Evolutionary conservation across 2,329 filamentous ascomycete genomes (phyloP).

Genomic region (Seiridium unicorne): DNA sequence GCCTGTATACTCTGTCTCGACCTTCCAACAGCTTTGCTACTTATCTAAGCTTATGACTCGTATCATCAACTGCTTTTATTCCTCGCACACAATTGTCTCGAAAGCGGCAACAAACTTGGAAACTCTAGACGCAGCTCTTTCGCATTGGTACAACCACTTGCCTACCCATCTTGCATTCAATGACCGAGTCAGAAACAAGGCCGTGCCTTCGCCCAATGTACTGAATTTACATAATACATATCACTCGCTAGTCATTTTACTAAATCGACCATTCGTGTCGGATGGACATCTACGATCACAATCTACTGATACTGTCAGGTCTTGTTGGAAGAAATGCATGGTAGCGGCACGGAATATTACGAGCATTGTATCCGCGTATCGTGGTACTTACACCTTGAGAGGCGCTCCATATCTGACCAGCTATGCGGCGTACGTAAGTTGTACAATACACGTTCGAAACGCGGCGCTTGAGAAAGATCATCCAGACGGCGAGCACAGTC

Average conservation of each 20-base stretch:
- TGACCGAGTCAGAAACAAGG: neutral
- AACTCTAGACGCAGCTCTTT: conserved; percentile 23
- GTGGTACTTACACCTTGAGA: neutral
- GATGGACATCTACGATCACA: neutral
- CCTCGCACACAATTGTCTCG: conserved; percentile 20
- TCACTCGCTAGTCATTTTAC: conserved; percentile 1
- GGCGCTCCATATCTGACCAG: neutral
- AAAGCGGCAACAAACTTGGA: conserved; percentile 24
- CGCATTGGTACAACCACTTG: conserved; percentile 10
- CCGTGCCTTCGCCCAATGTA: neutral
- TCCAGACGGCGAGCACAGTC: neutral
- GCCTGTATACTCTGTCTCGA: conserved; percentile 28
- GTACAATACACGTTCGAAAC: neutral
- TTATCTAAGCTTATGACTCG: conserved; percentile 34
- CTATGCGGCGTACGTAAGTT: neutral
- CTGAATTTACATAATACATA: conserved; percentile 1
- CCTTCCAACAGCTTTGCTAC: conserved; percentile 31
- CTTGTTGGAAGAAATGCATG: conserved; percentile 1
- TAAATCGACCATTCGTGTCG: conserved; percentile 3
- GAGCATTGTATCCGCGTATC: neutral
- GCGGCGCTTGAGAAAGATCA: neutral
- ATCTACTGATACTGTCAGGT: neutral
- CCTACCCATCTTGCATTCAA: neutral
- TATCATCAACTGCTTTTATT: conserved; percentile 30
- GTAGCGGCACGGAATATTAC: neutral